Percentiles rank a stretch among this genome's conserved stretches.
Evolutionary conservation across 2,329 filamentous ascomycete genomes (phyloP).

Genomic region (Sporothrix brunneoviolacea): DNA sequence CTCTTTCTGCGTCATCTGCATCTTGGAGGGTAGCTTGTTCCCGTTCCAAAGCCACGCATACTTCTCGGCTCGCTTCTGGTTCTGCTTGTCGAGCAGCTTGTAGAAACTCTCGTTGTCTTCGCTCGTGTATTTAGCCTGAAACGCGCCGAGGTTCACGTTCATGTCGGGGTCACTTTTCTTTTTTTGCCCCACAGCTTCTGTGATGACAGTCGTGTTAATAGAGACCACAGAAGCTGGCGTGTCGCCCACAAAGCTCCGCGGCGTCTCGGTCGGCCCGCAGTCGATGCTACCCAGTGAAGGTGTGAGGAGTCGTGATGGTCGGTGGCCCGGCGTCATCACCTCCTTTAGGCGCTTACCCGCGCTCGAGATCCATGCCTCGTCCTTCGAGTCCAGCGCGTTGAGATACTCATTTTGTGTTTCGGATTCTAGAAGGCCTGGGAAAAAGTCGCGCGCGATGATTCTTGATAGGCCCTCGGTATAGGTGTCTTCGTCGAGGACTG

Average conservation of each 20-base stretch:
- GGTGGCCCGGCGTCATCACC: constrained; percentile 72
- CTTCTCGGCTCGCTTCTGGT: constrained; percentile 74
- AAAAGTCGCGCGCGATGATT: constrained; percentile 95
- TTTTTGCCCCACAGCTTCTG: neutral
- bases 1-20: constrained; percentile 62
- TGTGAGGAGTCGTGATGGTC: constrained; percentile 10
- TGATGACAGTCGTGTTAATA: neutral
- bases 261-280: constrained; percentile 42
- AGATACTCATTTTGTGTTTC: constrained; percentile 89
- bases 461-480: constrained; percentile 87
- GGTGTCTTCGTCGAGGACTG: constrained; percentile 85
- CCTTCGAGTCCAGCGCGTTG: constrained; percentile 79
- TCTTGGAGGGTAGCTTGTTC: constrained; percentile 80
- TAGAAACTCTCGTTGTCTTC: constrained; percentile 99
- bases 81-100: constrained; percentile 82
- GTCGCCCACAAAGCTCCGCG: constrained; percentile 61
- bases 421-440: constrained; percentile 80
- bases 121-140: constrained; percentile 90
- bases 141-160: constrained; percentile 73
- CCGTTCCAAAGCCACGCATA: constrained; percentile 83
- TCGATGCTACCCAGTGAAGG: neutral
- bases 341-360: constrained; percentile 66
- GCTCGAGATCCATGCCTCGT: constrained; percentile 78
- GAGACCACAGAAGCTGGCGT: constrained; percentile 58
- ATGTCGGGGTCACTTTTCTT: constrained; percentile 54